Conservation (phyloP, 2,329 filamentous ascomycete species). For the Nothophoma quercina region DNA sequence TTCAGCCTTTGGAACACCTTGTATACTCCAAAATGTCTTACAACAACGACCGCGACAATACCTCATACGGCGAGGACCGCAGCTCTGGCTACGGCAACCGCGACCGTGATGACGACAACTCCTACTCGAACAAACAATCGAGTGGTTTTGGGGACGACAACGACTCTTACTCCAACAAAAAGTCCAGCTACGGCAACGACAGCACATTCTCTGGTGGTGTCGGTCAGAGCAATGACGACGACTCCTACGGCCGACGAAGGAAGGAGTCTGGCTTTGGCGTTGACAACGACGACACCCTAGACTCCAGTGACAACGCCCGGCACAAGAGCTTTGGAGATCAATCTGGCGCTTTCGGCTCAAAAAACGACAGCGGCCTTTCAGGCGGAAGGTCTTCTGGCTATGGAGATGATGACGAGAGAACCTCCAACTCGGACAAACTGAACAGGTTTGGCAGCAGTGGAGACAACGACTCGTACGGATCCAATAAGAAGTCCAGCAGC, state of each 20-base stretch:
- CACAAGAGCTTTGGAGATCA: slow-evolving; percentile 15
- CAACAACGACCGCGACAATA: slow-evolving; percentile 33
- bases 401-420: neutral
- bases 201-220: slow-evolving; percentile 7
- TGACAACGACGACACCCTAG: slow-evolving; percentile 10
- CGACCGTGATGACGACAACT: slow-evolving; percentile 24
- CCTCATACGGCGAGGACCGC: slow-evolving; percentile 25
- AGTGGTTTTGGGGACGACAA: slow-evolving; percentile 8
- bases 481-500: neutral
- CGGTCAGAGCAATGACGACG: slow-evolving; percentile 9
- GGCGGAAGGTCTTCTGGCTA: neutral
- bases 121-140: slow-evolving; percentile 9
- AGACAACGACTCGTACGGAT: neutral
- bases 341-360: slow-evolving; percentile 14
- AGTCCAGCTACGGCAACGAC: slow-evolving; percentile 10
- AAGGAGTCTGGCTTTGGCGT: slow-evolving; percentile 12
- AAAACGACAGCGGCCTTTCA: slow-evolving; percentile 9
- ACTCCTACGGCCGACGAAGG: slow-evolving; percentile 3
- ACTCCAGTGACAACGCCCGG: slow-evolving; percentile 8
- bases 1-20: neutral
- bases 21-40: slow-evolving; percentile 30
- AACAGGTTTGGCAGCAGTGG: neutral
- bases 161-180: slow-evolving; percentile 9
- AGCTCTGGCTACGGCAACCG: slow-evolving; percentile 25
- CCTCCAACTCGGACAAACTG: neutral